Evolutionary conservation across 345 rosid genomes (phyloP).

Genomic region (rapeseed (Brassica napus)): DNA sequence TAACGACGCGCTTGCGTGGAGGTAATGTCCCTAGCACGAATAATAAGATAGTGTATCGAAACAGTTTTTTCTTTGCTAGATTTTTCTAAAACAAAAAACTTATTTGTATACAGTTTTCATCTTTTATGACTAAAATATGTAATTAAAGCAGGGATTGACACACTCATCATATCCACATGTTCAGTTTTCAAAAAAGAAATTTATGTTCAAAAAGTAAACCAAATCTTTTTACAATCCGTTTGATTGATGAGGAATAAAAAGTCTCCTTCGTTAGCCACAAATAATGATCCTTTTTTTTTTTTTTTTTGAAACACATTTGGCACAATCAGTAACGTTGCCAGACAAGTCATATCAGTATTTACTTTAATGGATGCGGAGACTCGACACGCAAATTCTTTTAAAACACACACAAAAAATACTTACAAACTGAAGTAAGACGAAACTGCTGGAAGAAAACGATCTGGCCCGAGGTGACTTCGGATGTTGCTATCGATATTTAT

Average conservation of each 20-base stretch:
- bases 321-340: constrained; percentile 13
- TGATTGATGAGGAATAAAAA: background rate
- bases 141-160: background rate
- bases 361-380: background rate
- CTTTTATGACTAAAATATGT: background rate
- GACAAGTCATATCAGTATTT: background rate
- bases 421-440: background rate
- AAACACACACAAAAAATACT: background rate
- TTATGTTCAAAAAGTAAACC: too few species aligned
- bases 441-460: background rate
- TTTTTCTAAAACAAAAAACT: background rate
- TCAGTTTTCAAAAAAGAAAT: background rate
- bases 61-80: background rate
- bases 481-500: too few species aligned
- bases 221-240: background rate
- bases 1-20: too few species aligned
- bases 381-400: background rate
- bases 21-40: too few species aligned
- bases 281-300: background rate
- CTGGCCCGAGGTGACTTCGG: background rate
- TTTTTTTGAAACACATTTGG: background rate
- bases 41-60: background rate
- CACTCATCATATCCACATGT: background rate
- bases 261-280: background rate
- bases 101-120: background rate